Evolutionary conservation across 2,329 filamentous ascomycete species (phyloP), one percentile per base, ranked within the genome.

Genomic region (Lomentospora prolificans): DNA sequence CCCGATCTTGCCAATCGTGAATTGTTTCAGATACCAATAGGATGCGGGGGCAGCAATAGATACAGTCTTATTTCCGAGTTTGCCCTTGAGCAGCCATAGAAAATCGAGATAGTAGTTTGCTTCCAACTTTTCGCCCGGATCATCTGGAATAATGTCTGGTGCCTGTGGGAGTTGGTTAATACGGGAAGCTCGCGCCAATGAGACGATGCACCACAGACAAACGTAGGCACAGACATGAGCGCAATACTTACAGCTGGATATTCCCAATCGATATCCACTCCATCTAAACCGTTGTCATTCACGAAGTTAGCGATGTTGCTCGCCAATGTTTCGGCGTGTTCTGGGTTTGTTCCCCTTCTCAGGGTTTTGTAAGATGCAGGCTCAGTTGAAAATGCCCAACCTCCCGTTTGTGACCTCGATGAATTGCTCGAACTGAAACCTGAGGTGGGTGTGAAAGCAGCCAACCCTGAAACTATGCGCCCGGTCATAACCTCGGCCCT

Each of bases 181-280:
- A n/a, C n/a, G n/a, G n/a, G n/a, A n/a, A n/a, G n/a, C n/a, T n/a
- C n/a, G n/a, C n/a, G n/a, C n/a, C n/a, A n/a, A n/a, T n/a, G n/a
- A n/a, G n/a, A n/a, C n/a, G n/a, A n/a, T n/a, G n/a, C n/a, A n/a
- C n/a, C n/a, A n/a, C n/a, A n/a, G n/a, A n/a, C n/a, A n/a, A n/a
- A n/a, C n/a, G n/a, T n/a, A n/a, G n/a, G n/a, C n/a, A n/a, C n/a
- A n/a, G n/a, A n/a, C n/a, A n/a, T n/a, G n/a, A n/a, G n/a, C n/a
- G n/a, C n/a, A n/a, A n/a, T n/a, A n/a, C n/a, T n/a, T n/a, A n/a
- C 30, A 33, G 30, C 66, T 0, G 70, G 69, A 55, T 76, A 76
- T 55, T 75, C 73, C 75, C 74, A 79, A 60, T 76, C 73, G 44
- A 75, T 61, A 44, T 76, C 73, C 8, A 75, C 62, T 0, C 74